Evolutionary conservation across 352 stramenopile species (phyloP), one percentile per base, ranked within the genome.

Genomic region (Pythium apleroticum): DNA sequence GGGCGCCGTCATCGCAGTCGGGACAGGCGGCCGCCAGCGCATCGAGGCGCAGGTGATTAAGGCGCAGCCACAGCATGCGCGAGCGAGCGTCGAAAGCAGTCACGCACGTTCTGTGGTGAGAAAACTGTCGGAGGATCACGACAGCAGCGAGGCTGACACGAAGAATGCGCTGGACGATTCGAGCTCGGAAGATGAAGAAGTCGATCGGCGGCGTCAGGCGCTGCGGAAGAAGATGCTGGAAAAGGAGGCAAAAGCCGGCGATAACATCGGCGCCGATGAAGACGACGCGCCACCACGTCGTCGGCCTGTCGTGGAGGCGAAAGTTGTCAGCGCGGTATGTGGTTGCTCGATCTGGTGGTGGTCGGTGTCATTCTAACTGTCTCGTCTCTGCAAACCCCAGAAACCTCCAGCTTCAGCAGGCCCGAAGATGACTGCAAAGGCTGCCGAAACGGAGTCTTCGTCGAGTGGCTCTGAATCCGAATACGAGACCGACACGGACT

Each of bases 401-500:
- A 54, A 35, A 20, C 12, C 48, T 15, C 19, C 46, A 8, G 49
- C 22, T 22, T 15, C 17, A 10, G 17, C 24, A 3, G 30, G 31
- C 11, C 60, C 78, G 27, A 87, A 75, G 49, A 65, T 62, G 55
- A 39, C 53, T 60, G 46, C 45, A 11, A 27, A 61, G 56, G 15
- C 41, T 14, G 27, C 60, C 6, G 66, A 53, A 17, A 77, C 73
- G 5, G 71, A 81, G 52, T 76, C 66, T 1, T 68, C 67, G 8
- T 89, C 81, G 11, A 76, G 71, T 63, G 77, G 62, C 5, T 79
- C 75, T 11, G 74, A 68, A 31, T 91, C 84, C 1, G 86, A 95
- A 57, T 94, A 81, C 72, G 88, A 93, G 64, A 96, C 86, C 0
- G 88, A 96, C 59, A 84, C 86, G 56, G 79, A 90, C 4, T 93